Base-by-base conservation (phyloP, 2,329 filamentous ascomycete genomes). In the Neophaeococcomyces aloes region DNA sequence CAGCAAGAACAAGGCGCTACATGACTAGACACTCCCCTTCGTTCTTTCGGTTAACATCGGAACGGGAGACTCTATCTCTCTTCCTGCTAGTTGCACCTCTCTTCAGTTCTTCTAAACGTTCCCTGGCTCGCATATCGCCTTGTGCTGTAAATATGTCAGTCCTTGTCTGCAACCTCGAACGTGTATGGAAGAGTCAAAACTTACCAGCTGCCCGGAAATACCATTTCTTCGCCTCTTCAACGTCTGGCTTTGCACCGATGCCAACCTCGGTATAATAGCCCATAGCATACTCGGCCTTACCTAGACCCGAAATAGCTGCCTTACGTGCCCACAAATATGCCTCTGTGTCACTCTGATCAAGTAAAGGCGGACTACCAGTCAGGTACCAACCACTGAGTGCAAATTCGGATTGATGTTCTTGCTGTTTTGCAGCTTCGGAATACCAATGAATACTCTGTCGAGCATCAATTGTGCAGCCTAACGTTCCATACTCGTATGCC, bases 211-310 rank as follows among this genome's bases (percentile, higher is more conserved):
- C 88, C 62, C 89, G 76, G 76, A 88, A 95, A 66, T 98, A 98
- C 91, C 91, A 98, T 56, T 87, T 78, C 72, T 94, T 95, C 17
- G 89, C 91, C 65, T 96, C 91, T 57, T 98, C 91, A 55, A 95
- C 57, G 61, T 89, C 93, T 7, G 83, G 79, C 13, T 81, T 72
- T 51, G 86, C 80, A 23, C 91, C 91, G 55, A 98, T 96, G 10
- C 91, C 91, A 38, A 91, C 81, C 64, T 98, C 91, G 1, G 86
- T 93, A 59, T 94, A 95, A 65, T 96, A 95, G 0, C 91, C 91
- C 83, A 98, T 94, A 0, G 89, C 91, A 65, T 95, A 96, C 66
- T 96, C 85, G 0, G 91, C 91, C 69, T 96, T 98, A 6, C 86
- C 80, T 29, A 95, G 66, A 2, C 89, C 87, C 3, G 86, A 83